Base-by-base conservation (phyloP, 768 basidiomycete species). In the Boletus pseudopeckii region DNA sequence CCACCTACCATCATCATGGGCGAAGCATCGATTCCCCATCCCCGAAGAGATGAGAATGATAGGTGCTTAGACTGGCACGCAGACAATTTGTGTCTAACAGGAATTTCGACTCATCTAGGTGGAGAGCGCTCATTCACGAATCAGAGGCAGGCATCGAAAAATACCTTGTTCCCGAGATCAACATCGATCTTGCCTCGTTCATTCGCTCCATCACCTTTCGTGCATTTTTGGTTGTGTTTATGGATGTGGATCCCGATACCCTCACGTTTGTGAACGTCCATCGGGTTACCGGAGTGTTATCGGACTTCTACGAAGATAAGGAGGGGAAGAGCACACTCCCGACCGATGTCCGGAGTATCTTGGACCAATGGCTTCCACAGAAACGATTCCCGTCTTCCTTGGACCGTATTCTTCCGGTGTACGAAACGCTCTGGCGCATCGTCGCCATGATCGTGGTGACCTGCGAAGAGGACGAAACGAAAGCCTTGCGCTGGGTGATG, bases 361-460 rank as follows among this genome's bases (percentile, higher is more conserved):
- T 84, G 20, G 65, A 71, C 3, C 61, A 51, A 2, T 77, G 84
- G 55, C 55, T 84, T 22, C 73, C 77, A 33, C 48, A 43, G 1
- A 58, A 64, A 1, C 53, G 28, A 5, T 53, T 61, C 45, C 43
- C 36, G 17, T 22, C 36, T 41, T 77, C 80, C 0, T 64, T 85
- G 15, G 74, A 84, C 42, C 74, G 75, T 52, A 72, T 86, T 50
- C 75, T 85, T 41, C 84, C 84, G 0, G 68, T 79, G 1, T 86
- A 81, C 73, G 85, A 86, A 61, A 80, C 79, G 0, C 66, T 85
- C 42, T 85, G 85, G 85, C 76, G 82, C 13, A 75, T 85, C 20
- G 71, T 82, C 48, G 83, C 83, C 1, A 62, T 79, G 0, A 75
- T 78, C 1, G 67, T 76, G 46, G 66, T 73, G 22, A 47, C 13